Conservation (phyloP, 2,329 filamentous ascomycete genomes). For the Fusarium humuli region DNA sequence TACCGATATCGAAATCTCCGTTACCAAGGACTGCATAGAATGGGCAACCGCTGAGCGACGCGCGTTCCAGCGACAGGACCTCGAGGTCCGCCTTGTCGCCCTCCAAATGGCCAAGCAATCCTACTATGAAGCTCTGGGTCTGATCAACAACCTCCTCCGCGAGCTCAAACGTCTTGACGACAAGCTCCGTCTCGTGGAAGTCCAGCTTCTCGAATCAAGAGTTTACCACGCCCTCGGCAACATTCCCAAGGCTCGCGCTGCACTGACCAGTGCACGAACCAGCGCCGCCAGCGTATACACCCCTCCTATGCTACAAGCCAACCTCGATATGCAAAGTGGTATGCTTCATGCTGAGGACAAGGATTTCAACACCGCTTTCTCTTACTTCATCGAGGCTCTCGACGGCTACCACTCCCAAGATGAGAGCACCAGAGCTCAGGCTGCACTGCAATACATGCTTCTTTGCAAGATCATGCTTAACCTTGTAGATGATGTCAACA, state of each 20-base stretch:
- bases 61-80: constrained; percentile 96
- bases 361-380: constrained; percentile 98
- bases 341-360: constrained; percentile 99
- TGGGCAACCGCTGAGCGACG: constrained; percentile 96
- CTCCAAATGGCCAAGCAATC: constrained; percentile 98
- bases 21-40: constrained; percentile 99
- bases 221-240: constrained; percentile 98
- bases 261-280: constrained; percentile 92
- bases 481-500: constrained; percentile 93
- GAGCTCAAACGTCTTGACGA: constrained; percentile 98
- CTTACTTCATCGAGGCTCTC: constrained; percentile 98
- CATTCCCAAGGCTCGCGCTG: constrained; percentile 93
- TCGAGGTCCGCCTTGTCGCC: constrained; percentile 92
- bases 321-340: constrained; percentile 98
- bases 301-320: constrained; percentile 92
- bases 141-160: constrained; percentile 95
- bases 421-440: constrained; percentile 89
- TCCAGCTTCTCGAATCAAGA: constrained; percentile 94
- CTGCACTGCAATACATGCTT: constrained; percentile 98
- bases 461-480: constrained; percentile 99
- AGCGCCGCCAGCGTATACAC: constrained; percentile 98
- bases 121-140: constrained; percentile 95
- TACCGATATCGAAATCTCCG: constrained; percentile 90
- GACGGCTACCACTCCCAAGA: constrained; percentile 97
- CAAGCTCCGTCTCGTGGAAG: constrained; percentile 97